Evolutionary conservation across 2,329 filamentous ascomycete genomes (phyloP).

Genomic region (Fusarium sp.): DNA sequence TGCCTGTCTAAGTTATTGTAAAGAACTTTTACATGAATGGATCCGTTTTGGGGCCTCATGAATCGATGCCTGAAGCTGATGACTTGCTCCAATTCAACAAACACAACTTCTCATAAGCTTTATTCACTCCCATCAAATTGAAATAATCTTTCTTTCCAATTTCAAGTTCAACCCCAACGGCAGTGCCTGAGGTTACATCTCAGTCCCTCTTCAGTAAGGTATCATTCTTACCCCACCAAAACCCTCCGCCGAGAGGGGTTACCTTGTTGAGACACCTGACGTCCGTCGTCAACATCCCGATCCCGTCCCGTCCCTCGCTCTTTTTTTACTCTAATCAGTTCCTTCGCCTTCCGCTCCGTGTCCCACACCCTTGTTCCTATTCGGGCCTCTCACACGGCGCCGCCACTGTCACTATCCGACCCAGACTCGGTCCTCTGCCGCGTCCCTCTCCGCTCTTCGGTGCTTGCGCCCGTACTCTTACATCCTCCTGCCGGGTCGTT

Average conservation of each 20-base stretch:
- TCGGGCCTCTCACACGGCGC: conserved; percentile 7
- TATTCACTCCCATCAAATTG: background rate
- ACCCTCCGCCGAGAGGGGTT: conserved; percentile 14
- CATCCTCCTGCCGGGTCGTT: conserved; percentile 13
- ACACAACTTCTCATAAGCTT: conserved; percentile 2
- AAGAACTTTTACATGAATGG: background rate
- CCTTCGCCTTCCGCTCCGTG: conserved; percentile 4
- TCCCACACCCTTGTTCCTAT: conserved; percentile 12
- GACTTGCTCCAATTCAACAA: background rate
- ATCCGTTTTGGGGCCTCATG: conserved; percentile 14
- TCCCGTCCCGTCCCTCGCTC: background rate
- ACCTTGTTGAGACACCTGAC: conserved; percentile 16
- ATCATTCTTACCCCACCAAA: conserved; percentile 17
- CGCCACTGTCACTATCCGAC: conserved; percentile 7
- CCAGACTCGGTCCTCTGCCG: conserved; percentile 13
- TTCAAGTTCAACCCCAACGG: no score
- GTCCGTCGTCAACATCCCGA: background rate
- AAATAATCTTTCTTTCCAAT: background rate
- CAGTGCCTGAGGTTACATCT: conserved; percentile 10
- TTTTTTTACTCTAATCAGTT: conserved; percentile 1
- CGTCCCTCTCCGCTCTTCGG: conserved; percentile 29
- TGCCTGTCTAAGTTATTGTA: no score
- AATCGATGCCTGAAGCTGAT: background rate
- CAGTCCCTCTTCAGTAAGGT: background rate
- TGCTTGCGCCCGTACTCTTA: conserved; percentile 4